Conservation (phyloP, 1,139 yeast genomes). For the Diutina siamensis region DNA sequence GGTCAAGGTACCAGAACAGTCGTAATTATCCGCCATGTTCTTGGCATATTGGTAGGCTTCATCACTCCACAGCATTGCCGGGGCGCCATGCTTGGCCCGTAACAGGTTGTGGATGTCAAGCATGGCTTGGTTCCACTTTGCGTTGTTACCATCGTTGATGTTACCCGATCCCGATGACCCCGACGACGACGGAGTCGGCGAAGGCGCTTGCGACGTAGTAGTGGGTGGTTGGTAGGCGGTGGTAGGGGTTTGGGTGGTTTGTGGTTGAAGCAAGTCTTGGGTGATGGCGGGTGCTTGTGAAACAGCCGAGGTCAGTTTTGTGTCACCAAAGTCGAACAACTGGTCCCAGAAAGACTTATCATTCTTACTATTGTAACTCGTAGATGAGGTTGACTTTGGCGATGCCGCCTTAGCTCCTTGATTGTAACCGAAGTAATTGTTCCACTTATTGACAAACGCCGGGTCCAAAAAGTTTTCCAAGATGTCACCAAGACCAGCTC, state of each 20-base stretch:
- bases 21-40: conserved; percentile 16
- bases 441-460: not conserved
- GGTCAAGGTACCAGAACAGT: conserved; percentile 16
- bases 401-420: not conserved
- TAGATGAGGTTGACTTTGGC: not conserved
- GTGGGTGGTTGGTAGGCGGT: too few relatives aligned
- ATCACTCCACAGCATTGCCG: conserved; percentile 14
- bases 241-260: too few relatives aligned
- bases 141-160: conserved; percentile 10
- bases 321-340: conserved; percentile 2
- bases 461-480: conserved; percentile 5
- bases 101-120: conserved; percentile 16
- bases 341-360: conserved; percentile 3
- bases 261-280: too few relatives aligned
- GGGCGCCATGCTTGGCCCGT: conserved; percentile 15
- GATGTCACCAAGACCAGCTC: not conserved
- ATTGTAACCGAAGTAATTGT: not conserved
- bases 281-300: too few relatives aligned
- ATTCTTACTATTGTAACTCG: not conserved
- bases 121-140: conserved; percentile 17
- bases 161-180: not conserved
- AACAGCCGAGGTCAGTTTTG: not conserved
- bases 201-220: not conserved
- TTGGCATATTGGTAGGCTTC: conserved; percentile 15
- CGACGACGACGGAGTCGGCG: not conserved